These are phyloP conservation scores for Picochlorum sp. DNA, from an alignment of 139 green algal genomes.

Conservation along the genomic window DNA sequence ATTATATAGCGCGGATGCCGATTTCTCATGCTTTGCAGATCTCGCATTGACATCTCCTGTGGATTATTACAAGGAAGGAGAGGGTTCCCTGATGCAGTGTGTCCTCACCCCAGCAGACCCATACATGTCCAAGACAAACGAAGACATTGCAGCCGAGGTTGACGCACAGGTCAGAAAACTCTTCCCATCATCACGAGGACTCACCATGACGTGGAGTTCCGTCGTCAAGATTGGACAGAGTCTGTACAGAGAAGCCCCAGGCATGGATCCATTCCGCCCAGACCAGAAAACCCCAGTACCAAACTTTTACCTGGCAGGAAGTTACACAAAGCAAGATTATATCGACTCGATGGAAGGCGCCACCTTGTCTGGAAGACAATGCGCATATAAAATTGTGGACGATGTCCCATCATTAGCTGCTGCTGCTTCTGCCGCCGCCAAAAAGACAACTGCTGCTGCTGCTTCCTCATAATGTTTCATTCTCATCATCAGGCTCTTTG, in stretches of 20 bases:
- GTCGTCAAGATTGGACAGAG: conserved; percentile 93
- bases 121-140: conserved; percentile 90
- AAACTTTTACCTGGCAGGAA: conserved; percentile 94
- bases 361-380: conserved; percentile 74
- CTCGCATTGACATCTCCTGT: conserved; percentile 80
- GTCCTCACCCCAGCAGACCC: conserved; percentile 85
- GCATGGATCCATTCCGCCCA: conserved; percentile 80
- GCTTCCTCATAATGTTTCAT: too few species aligned
- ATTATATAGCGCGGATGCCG: conserved; percentile 81
- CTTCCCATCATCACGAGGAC: conserved; percentile 73
- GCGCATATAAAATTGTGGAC: conserved; percentile 44
- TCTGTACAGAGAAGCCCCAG: conserved; percentile 83
- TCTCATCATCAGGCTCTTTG: too few species aligned
- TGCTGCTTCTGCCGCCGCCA: neutral
- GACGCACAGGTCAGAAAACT: conserved; percentile 75
- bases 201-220: conserved; percentile 70
- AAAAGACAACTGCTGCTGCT: neutral
- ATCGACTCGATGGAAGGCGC: conserved; percentile 98
- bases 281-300: conserved; percentile 71
- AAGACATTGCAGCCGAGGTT: conserved; percentile 75
- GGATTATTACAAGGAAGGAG: conserved; percentile 87
- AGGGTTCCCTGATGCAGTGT: conserved; percentile 89
- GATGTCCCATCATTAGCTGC: conserved; percentile 23
- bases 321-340: conserved; percentile 97
- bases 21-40: conserved; percentile 96